Percentiles rank a stretch among this genome's conserved stretches.
phyloP scores from a whole-genome alignment of 129 eudicot species.

The Helianthus tuberosus region DNA sequence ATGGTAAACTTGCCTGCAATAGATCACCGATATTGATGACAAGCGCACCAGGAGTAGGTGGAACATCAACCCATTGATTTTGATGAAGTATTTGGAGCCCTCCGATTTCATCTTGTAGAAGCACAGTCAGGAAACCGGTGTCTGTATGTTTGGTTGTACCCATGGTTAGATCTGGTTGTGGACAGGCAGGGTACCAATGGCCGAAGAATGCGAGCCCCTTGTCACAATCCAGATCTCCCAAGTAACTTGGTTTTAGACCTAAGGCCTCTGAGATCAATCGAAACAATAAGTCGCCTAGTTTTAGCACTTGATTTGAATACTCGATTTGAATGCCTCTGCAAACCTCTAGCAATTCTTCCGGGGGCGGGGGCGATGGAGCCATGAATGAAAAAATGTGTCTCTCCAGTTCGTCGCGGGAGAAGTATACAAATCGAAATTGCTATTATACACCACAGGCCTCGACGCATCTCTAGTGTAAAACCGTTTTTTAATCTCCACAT shows the following conservation, averaged over 20 bases:
- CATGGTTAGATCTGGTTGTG: slow-evolving; percentile 48
- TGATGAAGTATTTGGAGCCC: slow-evolving; percentile 53
- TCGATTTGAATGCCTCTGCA: slow-evolving; percentile 49
- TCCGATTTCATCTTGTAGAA: slow-evolving; percentile 49
- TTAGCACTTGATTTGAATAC: slow-evolving; percentile 37
- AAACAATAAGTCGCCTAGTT: slow-evolving; percentile 32
- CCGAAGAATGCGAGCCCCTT: slow-evolving; percentile 23
- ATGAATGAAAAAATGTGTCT: background rate
- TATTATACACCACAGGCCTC: no score
- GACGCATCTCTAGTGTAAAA: no score
- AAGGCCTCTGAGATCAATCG: slow-evolving; percentile 54
- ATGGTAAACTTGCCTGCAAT: slow-evolving; percentile 37
- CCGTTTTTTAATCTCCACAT: no score
- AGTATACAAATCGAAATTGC: no score
- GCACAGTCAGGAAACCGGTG: slow-evolving; percentile 41
- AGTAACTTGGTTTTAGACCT: slow-evolving; percentile 38
- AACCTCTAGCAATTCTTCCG: slow-evolving; percentile 26
- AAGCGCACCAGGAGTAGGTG: slow-evolving; percentile 41
- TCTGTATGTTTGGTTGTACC: slow-evolving; percentile 50
- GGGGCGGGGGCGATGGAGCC: slow-evolving; percentile 27
- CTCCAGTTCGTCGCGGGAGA: no score
- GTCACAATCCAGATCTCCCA: slow-evolving; percentile 34
- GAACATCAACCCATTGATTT: slow-evolving; percentile 53
- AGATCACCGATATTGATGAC: slow-evolving; percentile 48
- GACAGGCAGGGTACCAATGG: slow-evolving; percentile 59